Conservation (phyloP, 345 rosid species). For the Syzygium oleosum region DNA sequence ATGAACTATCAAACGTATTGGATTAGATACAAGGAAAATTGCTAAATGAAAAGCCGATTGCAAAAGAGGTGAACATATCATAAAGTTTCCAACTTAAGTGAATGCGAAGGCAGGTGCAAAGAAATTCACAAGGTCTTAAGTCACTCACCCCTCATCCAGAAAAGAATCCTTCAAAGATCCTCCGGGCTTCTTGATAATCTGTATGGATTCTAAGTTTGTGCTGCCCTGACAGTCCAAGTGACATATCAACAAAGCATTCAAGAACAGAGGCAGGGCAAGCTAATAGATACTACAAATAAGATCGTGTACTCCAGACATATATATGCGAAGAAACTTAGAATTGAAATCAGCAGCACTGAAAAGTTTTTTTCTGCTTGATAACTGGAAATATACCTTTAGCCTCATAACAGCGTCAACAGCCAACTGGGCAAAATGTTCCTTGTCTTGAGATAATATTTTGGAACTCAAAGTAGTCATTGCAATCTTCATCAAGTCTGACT, state of each 20-base stretch:
- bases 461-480: slow-evolving; percentile 93
- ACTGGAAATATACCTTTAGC: slow-evolving; percentile 41
- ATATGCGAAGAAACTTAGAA: background rate
- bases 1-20: background rate
- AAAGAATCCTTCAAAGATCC: slow-evolving; percentile 92
- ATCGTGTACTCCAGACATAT: background rate
- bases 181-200: slow-evolving; percentile 96
- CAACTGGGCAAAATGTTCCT: slow-evolving; percentile 78
- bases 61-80: background rate
- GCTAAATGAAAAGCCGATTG: background rate
- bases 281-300: background rate
- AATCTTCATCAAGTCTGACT: slow-evolving; percentile 78
- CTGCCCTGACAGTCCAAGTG: slow-evolving; percentile 56
- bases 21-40: background rate
- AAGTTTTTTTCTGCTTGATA: background rate
- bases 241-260: background rate
- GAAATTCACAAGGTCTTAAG: background rate
- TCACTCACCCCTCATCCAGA: slow-evolving; percentile 92
- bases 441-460: slow-evolving; percentile 89
- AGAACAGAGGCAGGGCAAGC: background rate
- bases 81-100: background rate
- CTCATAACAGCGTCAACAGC: slow-evolving; percentile 97
- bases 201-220: slow-evolving; percentile 92
- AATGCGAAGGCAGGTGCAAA: background rate
- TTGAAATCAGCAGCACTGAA: background rate